Evolutionary conservation across 495 filamentous ascomycete species (phyloP), one percentile per base, ranked within the genome.

Genomic region (Hypoxylon fuscum): DNA sequence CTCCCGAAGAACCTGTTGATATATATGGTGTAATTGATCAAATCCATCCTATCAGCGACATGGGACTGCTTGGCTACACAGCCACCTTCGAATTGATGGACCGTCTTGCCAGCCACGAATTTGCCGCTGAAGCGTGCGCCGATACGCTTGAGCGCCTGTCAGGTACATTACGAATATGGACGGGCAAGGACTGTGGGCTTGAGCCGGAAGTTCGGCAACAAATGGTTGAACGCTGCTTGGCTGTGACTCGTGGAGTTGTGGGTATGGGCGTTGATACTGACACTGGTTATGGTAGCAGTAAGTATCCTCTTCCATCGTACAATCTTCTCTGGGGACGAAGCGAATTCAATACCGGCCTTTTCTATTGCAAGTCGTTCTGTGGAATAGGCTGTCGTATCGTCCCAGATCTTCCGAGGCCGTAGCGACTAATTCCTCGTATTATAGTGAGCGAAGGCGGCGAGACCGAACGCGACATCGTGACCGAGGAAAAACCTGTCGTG

Each of bases 11-110:
- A 2, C 73, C 70, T 1, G 66, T 69, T n/a, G 75, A 73, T 4
- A 76, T 78, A 3, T 76, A 77, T 17, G 51, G 62, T 7, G 72
- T 84, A 37, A 78, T 82, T 61, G 76, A 81, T 25, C 73, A 75
- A n/a, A 79, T 81, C 11, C 56, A 75, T 2, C 77, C 76, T 5
- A 50, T 82, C 17, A 78, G 81, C 34, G 75, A 88, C 21, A 90
- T 82, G 74, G 73, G 88, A 9, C 79, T 95, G 6, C 79, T 96
- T n/a, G 90, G 89, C 14, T 95, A 90, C 44, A 85, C 88, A 0
- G 85, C 91, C 0, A 85, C 86, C 14, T 93, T 88, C 72, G 86
- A 87, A 54, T 70, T 96, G 9, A 85, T 95, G 67, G 83, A 85
- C 42, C 72, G 81, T 4, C 74, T 83, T 2, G 76, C 78, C 9